These are phyloP conservation scores for Myxozyma udenii DNA, from an alignment of 805 yeast species.

Conservation along the genomic window DNA sequence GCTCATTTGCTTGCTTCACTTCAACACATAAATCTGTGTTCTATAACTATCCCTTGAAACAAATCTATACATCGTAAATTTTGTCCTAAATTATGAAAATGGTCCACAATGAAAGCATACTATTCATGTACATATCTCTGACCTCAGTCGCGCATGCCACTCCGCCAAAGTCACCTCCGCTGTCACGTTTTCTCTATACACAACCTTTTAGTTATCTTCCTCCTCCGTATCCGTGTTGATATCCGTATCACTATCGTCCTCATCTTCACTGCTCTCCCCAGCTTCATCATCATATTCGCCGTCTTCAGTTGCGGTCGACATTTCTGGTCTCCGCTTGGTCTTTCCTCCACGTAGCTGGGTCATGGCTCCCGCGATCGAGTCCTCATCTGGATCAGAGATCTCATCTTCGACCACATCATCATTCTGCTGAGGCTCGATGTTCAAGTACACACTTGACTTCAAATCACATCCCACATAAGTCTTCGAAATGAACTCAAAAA, in stretches of 20 bases:
- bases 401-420: constrained; percentile 26
- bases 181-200: too few relatives aligned
- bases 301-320: constrained; percentile 40
- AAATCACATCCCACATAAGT: constrained; percentile 81
- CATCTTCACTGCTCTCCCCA: constrained; percentile 39
- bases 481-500: constrained; percentile 65
- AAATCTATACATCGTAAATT: too few relatives aligned
- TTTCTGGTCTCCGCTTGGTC: constrained; percentile 38
- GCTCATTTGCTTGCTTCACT: too few relatives aligned
- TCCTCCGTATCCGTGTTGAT: constrained; percentile 34
- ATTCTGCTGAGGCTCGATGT: constrained; percentile 58
- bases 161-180: too few relatives aligned
- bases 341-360: constrained; percentile 64
- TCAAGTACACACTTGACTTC: constrained; percentile 65
- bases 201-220: too few relatives aligned
- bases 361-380: constrained; percentile 69
- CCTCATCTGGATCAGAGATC: constrained; percentile 61
- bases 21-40: too few relatives aligned
- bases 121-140: too few relatives aligned
- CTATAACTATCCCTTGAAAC: too few relatives aligned
- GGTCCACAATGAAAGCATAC: too few relatives aligned
- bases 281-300: constrained; percentile 60
- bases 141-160: too few relatives aligned
- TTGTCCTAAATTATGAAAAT: too few relatives aligned
- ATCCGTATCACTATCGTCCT: constrained; percentile 31